Percentiles rank a stretch among this genome's conserved stretches.
Evolutionary conservation across 257 asterid species (phyloP).

Genomic region (Gardenia jasminoides): DNA sequence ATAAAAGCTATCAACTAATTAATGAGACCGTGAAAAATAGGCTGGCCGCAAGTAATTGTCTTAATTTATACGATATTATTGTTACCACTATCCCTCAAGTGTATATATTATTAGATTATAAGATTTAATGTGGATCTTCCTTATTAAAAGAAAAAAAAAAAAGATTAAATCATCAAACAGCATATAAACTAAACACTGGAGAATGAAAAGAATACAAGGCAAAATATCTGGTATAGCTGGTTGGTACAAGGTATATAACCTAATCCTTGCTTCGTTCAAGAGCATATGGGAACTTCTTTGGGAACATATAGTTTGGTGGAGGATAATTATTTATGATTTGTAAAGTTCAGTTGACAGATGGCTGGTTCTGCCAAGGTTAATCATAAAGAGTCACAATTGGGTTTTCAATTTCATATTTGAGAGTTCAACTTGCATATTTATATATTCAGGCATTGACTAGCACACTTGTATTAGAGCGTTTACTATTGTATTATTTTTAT

Average conservation of each 20-base stretch:
- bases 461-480: not conserved
- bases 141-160: too few species aligned
- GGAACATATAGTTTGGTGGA: too few species aligned
- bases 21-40: not conserved
- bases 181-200: not conserved
- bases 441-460: not conserved
- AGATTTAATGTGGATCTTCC: not conserved
- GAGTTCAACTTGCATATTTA: too few species aligned
- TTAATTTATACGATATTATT: not conserved
- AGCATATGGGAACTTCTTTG: not conserved
- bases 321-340: not conserved
- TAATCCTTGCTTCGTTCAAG: not conserved
- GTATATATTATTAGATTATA: not conserved
- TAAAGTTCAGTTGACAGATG: not conserved
- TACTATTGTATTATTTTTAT: not conserved
- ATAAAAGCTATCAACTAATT: not conserved
- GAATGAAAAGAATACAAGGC: not conserved
- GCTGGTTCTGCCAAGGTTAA: not conserved
- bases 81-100: not conserved
- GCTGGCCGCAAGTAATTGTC: not conserved
- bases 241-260: not conserved
- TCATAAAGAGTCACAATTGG: conserved; percentile 24
- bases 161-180: too few species aligned
- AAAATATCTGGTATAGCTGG: not conserved
- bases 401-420: conserved; percentile 1